Evolutionary conservation across 2,329 filamentous ascomycete species (phyloP), one percentile per base, ranked within the genome.

Genomic region (Pseudogymnoascus sp.): DNA sequence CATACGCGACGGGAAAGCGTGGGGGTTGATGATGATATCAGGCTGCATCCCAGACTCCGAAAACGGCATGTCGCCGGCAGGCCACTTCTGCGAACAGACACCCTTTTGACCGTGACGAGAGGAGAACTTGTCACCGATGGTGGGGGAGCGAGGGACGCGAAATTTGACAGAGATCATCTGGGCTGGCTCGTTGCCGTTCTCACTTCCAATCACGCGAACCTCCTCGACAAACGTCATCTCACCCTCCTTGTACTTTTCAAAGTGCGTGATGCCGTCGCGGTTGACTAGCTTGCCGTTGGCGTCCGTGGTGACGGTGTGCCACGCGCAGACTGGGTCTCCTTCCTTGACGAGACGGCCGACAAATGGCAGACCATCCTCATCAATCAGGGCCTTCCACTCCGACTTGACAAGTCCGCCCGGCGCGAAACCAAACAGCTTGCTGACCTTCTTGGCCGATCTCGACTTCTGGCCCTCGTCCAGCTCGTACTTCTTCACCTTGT

Each of bases 1-100:
- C 94, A 99, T 99, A 77, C 94, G 92, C 53, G 93, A 97, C 6
- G 94, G 94, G 83, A 99, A 99, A 73, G 94, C 94, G 82, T 99
- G 94, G 42, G 94, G 94, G 78, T 99, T 99, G 81, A 99, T 99
- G 77, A 99, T 99, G 71, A 96, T 83, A 76, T 99, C 94, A 8
- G 94, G 94, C 73, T 97, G 92, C 65, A 99, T 97, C 62, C 94
- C 94, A 5, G 89, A 90, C 78, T 99, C 94, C 2, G 91, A 92
- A 77, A 97, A 99, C 3, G 94, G 94, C 90, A 99, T 94, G 74
- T 97, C 92, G 64, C 90, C 80, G 2, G 87, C 84, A 0, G 92
- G 94, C 92, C 94, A 99, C 75, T 97, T 94, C 74, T 97, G 93
- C 16, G 92, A 97, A 71, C 84, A 88, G 60, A 97, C 94, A 85